Evolutionary conservation across 2,329 filamentous ascomycete species (phyloP), one percentile per base, ranked within the genome.

Genomic region (Diaporthe nobilis): DNA sequence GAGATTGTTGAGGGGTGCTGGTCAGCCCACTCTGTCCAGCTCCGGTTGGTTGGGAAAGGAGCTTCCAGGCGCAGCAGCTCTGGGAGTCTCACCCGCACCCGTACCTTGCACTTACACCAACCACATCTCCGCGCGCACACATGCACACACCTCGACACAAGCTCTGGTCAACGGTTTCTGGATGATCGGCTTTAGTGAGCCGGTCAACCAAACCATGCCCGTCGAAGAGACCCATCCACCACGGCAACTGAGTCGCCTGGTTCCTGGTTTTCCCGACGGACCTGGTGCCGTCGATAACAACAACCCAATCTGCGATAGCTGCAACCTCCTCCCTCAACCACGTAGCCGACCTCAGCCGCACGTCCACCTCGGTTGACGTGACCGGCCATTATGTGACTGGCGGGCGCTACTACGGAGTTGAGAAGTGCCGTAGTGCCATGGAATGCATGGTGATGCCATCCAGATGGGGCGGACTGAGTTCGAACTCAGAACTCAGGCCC

Each of bases 141-240:
- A 17, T 65, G 42, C 61, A 44, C 60, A 15, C 25, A 28, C 34
- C 47, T 53, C 65, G 49, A 51, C 47, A 68, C 47, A 68, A 42
- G 65, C 65, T 42, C 71, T 63, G 47, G 57, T 63, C 57, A 63
- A 51, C 65, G 65, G 65, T 55, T 70, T 70, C 47, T 55, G 65
- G 44, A 53, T 63, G 22, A 31, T 55, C 47, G 57, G 73, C 70
- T 75, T 65, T 34, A 75, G 73, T 72, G 73, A 72, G 73, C 73
- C 67, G 58, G 57, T 75, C 44, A 57, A 61, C 53, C 53, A 22
- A 51, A 22, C 34, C 71, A 61, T 28, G 22, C 47, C 42, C 47
- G n/a, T 53, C 63, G 20, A 49, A 31, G 12, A 53, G 6, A 37
- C 13, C 22, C 42, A 37, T 60, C 55, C 55, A 34, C 55, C 51